Conservation (phyloP, 345 rosid genomes). For the Citrus medica region DNA sequence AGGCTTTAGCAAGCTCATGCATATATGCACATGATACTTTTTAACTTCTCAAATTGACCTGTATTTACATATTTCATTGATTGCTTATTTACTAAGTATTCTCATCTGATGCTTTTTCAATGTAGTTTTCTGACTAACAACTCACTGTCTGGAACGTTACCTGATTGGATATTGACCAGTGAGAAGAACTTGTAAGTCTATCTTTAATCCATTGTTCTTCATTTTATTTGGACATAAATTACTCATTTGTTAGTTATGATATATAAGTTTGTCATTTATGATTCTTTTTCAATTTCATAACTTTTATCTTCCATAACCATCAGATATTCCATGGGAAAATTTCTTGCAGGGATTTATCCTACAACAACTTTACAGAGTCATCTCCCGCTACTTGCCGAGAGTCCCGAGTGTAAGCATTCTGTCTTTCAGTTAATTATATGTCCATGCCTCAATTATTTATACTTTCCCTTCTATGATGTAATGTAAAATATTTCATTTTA, state of each 20-base stretch:
- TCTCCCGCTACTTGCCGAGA: slow-evolving; percentile 36
- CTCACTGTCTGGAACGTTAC: slow-evolving; percentile 63
- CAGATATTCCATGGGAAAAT: background rate
- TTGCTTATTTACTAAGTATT: background rate
- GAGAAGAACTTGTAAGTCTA: slow-evolving; percentile 38
- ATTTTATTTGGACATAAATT: background rate
- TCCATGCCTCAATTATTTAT: background rate
- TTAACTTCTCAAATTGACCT: background rate
- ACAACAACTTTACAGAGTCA: slow-evolving; percentile 71
- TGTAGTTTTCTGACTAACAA: slow-evolving; percentile 74
- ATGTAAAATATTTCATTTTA: background rate
- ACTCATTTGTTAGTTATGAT: background rate
- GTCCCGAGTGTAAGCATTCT: slow-evolving; percentile 39
- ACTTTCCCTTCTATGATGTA: background rate
- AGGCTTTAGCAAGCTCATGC: background rate
- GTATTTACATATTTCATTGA: background rate
- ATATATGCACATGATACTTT: background rate
- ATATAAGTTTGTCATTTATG: background rate
- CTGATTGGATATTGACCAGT: slow-evolving; percentile 40
- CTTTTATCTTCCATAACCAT: background rate
- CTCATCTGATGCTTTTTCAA: background rate
- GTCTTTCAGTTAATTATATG: background rate
- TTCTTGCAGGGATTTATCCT: slow-evolving; percentile 72
- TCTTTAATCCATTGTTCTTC: background rate
- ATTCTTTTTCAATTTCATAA: background rate